Conservation (phyloP, 1,139 yeast species). For the Sugiyamaella japonica region DNA sequence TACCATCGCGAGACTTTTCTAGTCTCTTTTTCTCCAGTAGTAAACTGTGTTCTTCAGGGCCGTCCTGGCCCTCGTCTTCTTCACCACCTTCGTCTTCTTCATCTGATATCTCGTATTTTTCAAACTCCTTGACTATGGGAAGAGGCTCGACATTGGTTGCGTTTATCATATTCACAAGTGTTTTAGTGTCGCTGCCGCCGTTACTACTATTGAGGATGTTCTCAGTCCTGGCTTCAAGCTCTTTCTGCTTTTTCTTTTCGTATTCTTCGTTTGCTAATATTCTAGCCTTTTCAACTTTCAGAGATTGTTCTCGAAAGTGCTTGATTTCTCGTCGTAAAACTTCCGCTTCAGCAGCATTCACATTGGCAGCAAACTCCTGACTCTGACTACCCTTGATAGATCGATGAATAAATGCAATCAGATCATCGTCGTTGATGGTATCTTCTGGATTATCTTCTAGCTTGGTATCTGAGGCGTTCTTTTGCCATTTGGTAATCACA, state of each 20-base stretch:
- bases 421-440: conserved; percentile 12
- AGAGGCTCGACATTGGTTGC: conserved; percentile 9
- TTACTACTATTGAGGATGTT: conserved; percentile 18
- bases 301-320: conserved; percentile 38
- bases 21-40: conserved; percentile 15
- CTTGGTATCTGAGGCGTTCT: background rate
- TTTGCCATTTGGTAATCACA: conserved; percentile 10
- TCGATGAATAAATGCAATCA: conserved; percentile 11
- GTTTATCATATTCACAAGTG: background rate
- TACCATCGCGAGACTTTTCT: conserved; percentile 21
- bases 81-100: conserved; percentile 17
- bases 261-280: conserved; percentile 30
- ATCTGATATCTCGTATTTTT: conserved; percentile 17
- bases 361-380: conserved; percentile 11
- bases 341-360: conserved; percentile 35
- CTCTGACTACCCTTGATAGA: conserved; percentile 12
- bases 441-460: conserved; percentile 7
- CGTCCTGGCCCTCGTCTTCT: background rate
- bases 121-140: conserved; percentile 14
- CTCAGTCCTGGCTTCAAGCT: conserved; percentile 25
- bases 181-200: background rate
- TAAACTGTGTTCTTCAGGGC: conserved; percentile 17
- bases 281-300: conserved; percentile 30
- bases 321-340: conserved; percentile 36
- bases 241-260: conserved; percentile 25